Evolutionary conservation across 192 early-diverging fungal genomes (phyloP).

Genomic region (Backusella sp.): DNA sequence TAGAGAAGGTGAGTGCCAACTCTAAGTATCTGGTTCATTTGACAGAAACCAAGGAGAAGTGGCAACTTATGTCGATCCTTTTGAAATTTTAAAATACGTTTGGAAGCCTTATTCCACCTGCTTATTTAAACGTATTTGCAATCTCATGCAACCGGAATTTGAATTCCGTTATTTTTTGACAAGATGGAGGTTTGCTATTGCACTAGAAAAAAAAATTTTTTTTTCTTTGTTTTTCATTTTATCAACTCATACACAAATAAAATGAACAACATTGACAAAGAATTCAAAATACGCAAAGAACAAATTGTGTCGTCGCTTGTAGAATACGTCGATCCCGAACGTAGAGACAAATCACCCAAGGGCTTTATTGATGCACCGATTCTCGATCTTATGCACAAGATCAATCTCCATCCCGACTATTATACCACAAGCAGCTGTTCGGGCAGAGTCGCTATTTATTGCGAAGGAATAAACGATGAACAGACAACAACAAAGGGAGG

Average conservation of each 20-base stretch:
- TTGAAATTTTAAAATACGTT: too few species aligned
- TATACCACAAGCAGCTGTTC: slow-evolving; percentile 56
- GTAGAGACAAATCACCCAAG: slow-evolving; percentile 52
- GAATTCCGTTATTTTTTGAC: too few species aligned
- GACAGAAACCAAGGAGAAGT: background rate
- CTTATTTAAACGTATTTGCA: too few species aligned
- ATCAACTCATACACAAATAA: background rate
- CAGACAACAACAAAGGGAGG: slow-evolving; percentile 42
- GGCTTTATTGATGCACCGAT: slow-evolving; percentile 53
- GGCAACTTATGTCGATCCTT: background rate
- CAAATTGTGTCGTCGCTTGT: slow-evolving; percentile 30
- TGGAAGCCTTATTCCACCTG: too few species aligned
- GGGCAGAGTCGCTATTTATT: slow-evolving; percentile 49
- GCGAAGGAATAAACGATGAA: slow-evolving; percentile 40
- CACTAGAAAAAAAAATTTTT: too few species aligned
- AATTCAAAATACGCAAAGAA: slow-evolving; percentile 18
- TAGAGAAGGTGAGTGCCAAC: background rate
- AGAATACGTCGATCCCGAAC: slow-evolving; percentile 36
- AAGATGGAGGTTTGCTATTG: too few species aligned
- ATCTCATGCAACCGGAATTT: too few species aligned
- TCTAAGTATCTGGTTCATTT: background rate
- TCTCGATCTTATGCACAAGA: slow-evolving; percentile 41
- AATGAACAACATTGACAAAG: background rate
- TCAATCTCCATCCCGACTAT: slow-evolving; percentile 54
- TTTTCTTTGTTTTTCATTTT: too few species aligned